phyloP scores from a whole-genome alignment of 2,329 filamentous ascomycete species.

The Cordyceps fumosorosea region DNA sequence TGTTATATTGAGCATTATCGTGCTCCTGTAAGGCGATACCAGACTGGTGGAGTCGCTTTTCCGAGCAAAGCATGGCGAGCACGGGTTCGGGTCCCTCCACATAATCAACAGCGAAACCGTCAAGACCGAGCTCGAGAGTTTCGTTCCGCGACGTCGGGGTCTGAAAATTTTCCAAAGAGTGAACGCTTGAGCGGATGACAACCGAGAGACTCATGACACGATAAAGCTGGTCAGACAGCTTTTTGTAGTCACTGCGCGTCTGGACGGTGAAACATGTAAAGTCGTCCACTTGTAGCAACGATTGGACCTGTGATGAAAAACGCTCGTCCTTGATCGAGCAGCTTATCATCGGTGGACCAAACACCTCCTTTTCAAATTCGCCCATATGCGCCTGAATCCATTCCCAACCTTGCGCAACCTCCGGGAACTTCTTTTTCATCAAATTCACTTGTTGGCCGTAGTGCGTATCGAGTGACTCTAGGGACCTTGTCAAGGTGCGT shows the following conservation, averaged over 20 bases:
- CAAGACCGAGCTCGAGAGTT: constrained; percentile 57
- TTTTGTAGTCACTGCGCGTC: constrained; percentile 65
- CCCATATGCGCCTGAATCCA: constrained; percentile 72
- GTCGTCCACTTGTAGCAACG: constrained; percentile 44
- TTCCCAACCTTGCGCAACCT: constrained; percentile 66
- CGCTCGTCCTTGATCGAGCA: constrained; percentile 71
- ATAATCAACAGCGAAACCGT: constrained; percentile 73
- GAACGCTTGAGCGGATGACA: constrained; percentile 58
- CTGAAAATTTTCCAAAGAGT: constrained; percentile 44
- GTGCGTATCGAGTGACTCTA: constrained; percentile 62
- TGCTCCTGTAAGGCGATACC: constrained; percentile 60
- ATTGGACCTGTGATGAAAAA: constrained; percentile 53
- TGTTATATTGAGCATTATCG: constrained; percentile 59
- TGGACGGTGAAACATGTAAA: constrained; percentile 71
- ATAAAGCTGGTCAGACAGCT: constrained; percentile 60
- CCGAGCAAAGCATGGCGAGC: constrained; percentile 78
- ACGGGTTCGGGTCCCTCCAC: constrained; percentile 77
- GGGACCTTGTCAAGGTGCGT: constrained; percentile 36
- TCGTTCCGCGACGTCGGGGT: constrained; percentile 50
- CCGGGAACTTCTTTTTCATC: constrained; percentile 52
- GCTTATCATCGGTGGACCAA: constrained; percentile 71
- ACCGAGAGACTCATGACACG: constrained; percentile 61
- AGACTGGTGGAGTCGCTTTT: constrained; percentile 60
- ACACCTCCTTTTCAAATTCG: constrained; percentile 68
- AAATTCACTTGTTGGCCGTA: constrained; percentile 66